These are phyloP conservation scores for Moricandia moricandioides DNA, from an alignment of 345 rosid genomes.

Conservation along the genomic window DNA sequence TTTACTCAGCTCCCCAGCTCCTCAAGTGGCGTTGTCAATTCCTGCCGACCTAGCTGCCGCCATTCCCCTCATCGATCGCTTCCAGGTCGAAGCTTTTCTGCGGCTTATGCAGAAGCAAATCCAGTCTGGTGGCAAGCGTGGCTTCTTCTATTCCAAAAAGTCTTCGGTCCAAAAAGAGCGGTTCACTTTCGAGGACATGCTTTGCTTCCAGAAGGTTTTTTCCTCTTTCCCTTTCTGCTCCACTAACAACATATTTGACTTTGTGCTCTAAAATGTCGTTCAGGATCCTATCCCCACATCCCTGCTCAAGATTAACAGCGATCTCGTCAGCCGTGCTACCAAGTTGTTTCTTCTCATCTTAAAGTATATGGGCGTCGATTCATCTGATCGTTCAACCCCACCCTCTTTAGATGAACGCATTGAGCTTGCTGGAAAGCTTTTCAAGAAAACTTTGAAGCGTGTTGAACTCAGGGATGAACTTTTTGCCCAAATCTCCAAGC, in stretches of 20 bases:
- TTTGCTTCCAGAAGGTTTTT: constrained; percentile 89
- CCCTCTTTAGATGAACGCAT: constrained; percentile 80
- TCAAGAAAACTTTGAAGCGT: constrained; percentile 82
- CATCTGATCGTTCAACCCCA: constrained; percentile 44
- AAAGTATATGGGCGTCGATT: constrained; percentile 92
- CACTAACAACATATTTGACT: not conserved
- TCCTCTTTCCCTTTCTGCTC: not conserved
- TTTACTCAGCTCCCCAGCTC: constrained; percentile 29
- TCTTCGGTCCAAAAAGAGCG: constrained; percentile 63
- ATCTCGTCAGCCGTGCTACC: constrained; percentile 77
- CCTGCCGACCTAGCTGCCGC: constrained; percentile 93
- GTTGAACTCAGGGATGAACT: constrained; percentile 97
- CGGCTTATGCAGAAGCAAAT: constrained; percentile 95
- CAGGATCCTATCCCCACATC: constrained; percentile 98
- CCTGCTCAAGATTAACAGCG: constrained; percentile 75
- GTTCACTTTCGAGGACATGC: constrained; percentile 93
- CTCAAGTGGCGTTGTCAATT: constrained; percentile 50
- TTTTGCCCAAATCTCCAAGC: constrained; percentile 80
- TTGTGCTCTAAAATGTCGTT: not conserved
- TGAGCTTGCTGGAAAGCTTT: constrained; percentile 82
- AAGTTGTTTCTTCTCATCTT: constrained; percentile 81
- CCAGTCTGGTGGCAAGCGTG: constrained; percentile 83
- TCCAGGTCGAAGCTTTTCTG: constrained; percentile 94
- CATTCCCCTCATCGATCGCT: constrained; percentile 85
- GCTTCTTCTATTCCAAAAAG: constrained; percentile 77